A percentile compares a stretch with the other conserved stretches of the same genome.
Conservation (phyloP, 176 grass and related monocot genomes). For the Elaeis guineensis region DNA sequence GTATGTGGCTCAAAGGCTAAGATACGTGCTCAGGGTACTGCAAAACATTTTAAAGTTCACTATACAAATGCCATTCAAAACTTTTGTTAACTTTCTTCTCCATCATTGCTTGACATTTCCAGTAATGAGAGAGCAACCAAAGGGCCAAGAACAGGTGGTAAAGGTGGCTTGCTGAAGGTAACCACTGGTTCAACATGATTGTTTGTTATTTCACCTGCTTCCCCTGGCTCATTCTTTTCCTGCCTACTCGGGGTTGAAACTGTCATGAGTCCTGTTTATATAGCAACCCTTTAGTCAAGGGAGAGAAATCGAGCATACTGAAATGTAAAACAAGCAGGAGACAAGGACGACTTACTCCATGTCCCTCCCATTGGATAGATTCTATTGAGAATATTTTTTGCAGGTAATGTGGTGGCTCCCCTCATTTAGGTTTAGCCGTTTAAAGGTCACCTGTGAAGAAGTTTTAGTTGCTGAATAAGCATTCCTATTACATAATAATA, state of each 20-base stretch:
- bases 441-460: too few species aligned
- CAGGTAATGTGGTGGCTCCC: constrained; percentile 18
- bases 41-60: constrained; percentile 34
- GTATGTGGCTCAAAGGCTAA: constrained; percentile 26
- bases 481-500: too few species aligned
- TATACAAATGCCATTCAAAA: constrained; percentile 22
- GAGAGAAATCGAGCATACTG: not conserved
- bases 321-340: not conserved
- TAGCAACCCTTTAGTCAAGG: constrained; percentile 1
- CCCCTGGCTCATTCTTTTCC: constrained; percentile 23
- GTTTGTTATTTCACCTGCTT: constrained; percentile 16
- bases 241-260: constrained; percentile 37
- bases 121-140: constrained; percentile 37
- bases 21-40: constrained; percentile 22
- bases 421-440: constrained; percentile 1
- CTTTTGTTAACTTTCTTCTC: constrained; percentile 19
- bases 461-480: too few species aligned
- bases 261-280: constrained; percentile 40
- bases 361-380: constrained; percentile 19
- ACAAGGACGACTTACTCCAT: constrained; percentile 21
- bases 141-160: constrained; percentile 61
- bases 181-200: constrained; percentile 40
- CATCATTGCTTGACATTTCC: constrained; percentile 35
- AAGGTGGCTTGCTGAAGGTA: constrained; percentile 42
- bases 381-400: constrained; percentile 40